Conservation (phyloP, 169 alveolate species). For the Plasmodium chabaudi region DNA sequence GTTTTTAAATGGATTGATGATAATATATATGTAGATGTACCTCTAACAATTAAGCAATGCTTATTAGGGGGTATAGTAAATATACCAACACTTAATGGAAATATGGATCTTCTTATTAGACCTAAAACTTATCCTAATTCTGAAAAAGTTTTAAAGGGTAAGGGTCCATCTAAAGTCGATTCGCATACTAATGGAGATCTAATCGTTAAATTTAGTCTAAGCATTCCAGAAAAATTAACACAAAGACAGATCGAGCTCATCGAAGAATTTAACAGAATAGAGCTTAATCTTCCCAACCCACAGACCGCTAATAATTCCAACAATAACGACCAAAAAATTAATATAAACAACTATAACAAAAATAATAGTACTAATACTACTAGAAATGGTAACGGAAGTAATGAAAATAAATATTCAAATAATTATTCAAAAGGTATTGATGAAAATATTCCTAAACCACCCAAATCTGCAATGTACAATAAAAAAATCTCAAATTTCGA, state of each 20-base stretch:
- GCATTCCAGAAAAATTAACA: constrained; percentile 81
- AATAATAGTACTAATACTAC: not conserved
- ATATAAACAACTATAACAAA: constrained; percentile 4
- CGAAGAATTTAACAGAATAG: constrained; percentile 82
- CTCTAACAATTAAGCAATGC: constrained; percentile 88
- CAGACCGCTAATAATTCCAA: constrained; percentile 1
- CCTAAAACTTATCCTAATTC: constrained; percentile 88
- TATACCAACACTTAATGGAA: constrained; percentile 88
- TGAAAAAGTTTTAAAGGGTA: constrained; percentile 84
- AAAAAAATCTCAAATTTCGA: constrained; percentile 29
- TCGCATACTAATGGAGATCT: constrained; percentile 87
- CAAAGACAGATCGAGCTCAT: constrained; percentile 82
- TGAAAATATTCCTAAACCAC: constrained; percentile 38
- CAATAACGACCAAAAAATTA: not conserved
- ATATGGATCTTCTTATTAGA: constrained; percentile 80
- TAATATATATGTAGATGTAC: constrained; percentile 90
- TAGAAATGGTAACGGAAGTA: not conserved
- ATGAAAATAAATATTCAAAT: not conserved
- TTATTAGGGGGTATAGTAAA: constrained; percentile 89
- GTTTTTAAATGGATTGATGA: constrained; percentile 90
- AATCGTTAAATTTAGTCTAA: constrained; percentile 86
- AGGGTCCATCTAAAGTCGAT: constrained; percentile 90
- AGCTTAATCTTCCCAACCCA: constrained; percentile 17
- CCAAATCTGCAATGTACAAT: constrained; percentile 15
- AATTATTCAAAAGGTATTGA: not conserved